Evolutionary conservation across 306 rosid genomes (phyloP).

Genomic region (Adenanthera pavonina): DNA sequence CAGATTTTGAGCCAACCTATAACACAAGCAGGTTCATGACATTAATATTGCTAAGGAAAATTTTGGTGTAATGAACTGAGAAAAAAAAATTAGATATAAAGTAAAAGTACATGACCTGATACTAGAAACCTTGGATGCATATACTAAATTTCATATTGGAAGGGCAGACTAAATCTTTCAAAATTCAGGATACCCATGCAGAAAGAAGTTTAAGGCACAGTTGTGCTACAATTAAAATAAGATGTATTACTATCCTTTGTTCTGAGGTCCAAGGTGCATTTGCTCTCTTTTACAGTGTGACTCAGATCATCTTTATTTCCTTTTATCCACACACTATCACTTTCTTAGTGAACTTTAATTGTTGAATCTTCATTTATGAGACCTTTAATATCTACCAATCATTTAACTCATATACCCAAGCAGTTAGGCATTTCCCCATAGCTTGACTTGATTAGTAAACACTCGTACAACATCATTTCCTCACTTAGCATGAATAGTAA

Average conservation of each 20-base stretch:
- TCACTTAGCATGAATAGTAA: background rate
- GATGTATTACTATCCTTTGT: background rate
- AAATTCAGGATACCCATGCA: background rate
- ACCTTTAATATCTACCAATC: background rate
- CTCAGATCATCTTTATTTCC: conserved; percentile 20
- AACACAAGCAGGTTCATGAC: conserved; percentile 30
- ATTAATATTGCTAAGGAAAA: conserved; percentile 14
- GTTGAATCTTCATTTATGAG: background rate
- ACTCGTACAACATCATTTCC: background rate
- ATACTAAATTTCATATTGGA: background rate
- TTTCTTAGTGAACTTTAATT: conserved; percentile 25
- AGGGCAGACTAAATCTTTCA: conserved; percentile 10
- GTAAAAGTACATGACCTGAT: conserved; percentile 5
- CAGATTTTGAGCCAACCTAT: conserved; percentile 95
- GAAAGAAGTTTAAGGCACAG: conserved; percentile 20
- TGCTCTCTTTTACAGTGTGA: conserved; percentile 24
- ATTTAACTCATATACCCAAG: background rate
- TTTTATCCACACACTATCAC: conserved; percentile 7
- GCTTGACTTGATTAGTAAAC: conserved; percentile 5
- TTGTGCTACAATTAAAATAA: background rate
- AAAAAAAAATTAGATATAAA: background rate
- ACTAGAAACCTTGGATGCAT: background rate
- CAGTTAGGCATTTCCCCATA: background rate
- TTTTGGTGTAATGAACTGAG: conserved; percentile 11
- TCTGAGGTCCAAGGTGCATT: conserved; percentile 21